Evolutionary conservation across 495 filamentous ascomycete species (phyloP).

Genomic region (Schizothecium vesticola): DNA sequence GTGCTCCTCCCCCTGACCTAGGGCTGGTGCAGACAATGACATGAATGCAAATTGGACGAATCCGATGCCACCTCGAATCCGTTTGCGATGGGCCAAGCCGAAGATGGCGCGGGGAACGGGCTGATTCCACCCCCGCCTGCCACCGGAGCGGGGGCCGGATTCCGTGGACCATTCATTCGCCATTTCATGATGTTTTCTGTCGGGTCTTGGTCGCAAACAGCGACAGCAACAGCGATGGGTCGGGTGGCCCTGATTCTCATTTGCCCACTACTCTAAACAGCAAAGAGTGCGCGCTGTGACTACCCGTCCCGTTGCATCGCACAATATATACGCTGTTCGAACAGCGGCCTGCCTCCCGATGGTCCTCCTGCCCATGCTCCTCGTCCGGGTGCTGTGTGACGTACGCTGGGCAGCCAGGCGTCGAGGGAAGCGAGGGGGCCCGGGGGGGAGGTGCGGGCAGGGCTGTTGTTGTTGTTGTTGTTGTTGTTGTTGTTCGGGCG

Average conservation of each 20-base stretch:
- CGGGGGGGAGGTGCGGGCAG: background rate
- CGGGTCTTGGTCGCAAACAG: background rate
- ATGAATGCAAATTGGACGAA: constrained; percentile 7
- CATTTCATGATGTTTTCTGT: background rate
- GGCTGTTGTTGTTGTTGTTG: background rate
- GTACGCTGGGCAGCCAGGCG: background rate
- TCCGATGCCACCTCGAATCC: background rate
- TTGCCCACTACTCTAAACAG: background rate
- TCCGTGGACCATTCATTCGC: background rate
- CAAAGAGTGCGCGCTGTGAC: constrained; percentile 9
- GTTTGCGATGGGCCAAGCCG: constrained; percentile 2
- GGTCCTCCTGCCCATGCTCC: constrained; percentile 2
- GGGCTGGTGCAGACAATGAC: background rate
- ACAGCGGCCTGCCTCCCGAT: background rate
- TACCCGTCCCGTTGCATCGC: constrained; percentile 24
- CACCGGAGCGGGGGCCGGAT: background rate
- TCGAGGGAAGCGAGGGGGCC: background rate
- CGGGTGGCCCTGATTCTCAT: background rate
- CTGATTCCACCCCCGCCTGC: too few relatives aligned
- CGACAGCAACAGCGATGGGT: background rate
- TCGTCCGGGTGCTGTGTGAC: background rate
- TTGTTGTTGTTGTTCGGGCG: background rate
- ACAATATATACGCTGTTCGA: constrained; percentile 7
- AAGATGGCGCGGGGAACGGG: constrained; percentile 1
- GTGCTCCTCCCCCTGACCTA: too few relatives aligned